Evolutionary conservation across 129 eudicot species (phyloP), one percentile per base, ranked within the genome.

Genomic region (Centaurea solstitialis): DNA sequence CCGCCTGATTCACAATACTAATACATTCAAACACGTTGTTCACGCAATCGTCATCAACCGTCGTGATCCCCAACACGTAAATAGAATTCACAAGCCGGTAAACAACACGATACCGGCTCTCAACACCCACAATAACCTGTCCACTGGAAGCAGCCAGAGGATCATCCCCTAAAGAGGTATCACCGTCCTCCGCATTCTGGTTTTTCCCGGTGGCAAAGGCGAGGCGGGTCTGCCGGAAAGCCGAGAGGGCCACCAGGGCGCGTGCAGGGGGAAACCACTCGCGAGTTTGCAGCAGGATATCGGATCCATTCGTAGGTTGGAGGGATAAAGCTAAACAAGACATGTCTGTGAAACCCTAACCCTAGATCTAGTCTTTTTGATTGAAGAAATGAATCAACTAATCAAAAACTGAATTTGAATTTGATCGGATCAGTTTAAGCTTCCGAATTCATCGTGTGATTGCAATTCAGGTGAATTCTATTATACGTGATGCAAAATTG

Each of bases 211-310:
- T 50, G 39, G 92, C 88, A 74, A 90, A 92, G 20, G 97, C 93
- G 9, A 90, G 84, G 41, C 97, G 97, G 7, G 99, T 95, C 20
- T 86, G 87, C 65, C 97, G 93, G 45, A 92, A 95, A 64, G 97
- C 88, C 13, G 99, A 90, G 13, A 95, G 93, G 9, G 99, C 99
- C 20, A 91, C 89, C 13, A 95, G 89, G 43, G 99, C 97, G 45
- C 99, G 90, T 11, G 97, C 89, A 2, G 99, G 99, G 1, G 99
- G 97, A 76, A 95, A 92, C 99, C 99, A 95, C 79, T 95, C 99
- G 26, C 99, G 99, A 67, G 99, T 92, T 75, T 95, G 99, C 78
- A 95, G 97, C 26, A 95, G 81, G 72, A 92, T 85, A 76, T 95
- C 97, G 78, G 99, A 90, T 76, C 99, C 99, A 39, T 88, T 92